Evolutionary conservation across 306 rosid genomes (phyloP).

Genomic region (Trifolium pratense): DNA sequence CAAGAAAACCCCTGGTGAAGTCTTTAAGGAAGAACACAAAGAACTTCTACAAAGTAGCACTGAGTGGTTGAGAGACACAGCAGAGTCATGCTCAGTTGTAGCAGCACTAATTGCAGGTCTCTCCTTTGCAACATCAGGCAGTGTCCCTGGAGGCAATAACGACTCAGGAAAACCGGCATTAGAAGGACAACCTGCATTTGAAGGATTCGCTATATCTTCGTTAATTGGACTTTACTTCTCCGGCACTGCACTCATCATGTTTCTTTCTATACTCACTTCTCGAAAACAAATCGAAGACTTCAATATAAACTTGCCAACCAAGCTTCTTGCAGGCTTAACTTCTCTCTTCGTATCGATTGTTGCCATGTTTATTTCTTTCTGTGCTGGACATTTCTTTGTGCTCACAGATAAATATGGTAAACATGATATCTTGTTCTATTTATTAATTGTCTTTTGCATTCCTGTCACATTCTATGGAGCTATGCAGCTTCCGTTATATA

Average conservation of each 20-base stretch:
- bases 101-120: slow-evolving; percentile 46
- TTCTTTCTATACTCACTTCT: slow-evolving; percentile 40
- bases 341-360: no score
- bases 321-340: slow-evolving; percentile 46
- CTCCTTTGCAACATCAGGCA: slow-evolving; percentile 42
- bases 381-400: no score
- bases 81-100: slow-evolving; percentile 45
- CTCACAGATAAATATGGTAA: no score
- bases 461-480: no score
- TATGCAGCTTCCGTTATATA: no score
- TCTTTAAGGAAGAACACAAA: slow-evolving; percentile 40
- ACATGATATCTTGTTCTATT: no score
- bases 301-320: slow-evolving; percentile 39
- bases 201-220: slow-evolving; percentile 48
- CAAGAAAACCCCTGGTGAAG: neutral
- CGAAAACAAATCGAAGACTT: slow-evolving; percentile 52
- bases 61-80: slow-evolving; percentile 42
- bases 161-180: slow-evolving; percentile 38
- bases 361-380: no score
- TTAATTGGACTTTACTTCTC: slow-evolving; percentile 60
- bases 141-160: slow-evolving; percentile 48
- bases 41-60: neutral
- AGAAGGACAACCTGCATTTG: slow-evolving; percentile 41
- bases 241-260: slow-evolving; percentile 53
- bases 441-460: no score